Base-by-base conservation (phyloP, 208 protist genomes). In the Trypanosoma platydactyli region DNA sequence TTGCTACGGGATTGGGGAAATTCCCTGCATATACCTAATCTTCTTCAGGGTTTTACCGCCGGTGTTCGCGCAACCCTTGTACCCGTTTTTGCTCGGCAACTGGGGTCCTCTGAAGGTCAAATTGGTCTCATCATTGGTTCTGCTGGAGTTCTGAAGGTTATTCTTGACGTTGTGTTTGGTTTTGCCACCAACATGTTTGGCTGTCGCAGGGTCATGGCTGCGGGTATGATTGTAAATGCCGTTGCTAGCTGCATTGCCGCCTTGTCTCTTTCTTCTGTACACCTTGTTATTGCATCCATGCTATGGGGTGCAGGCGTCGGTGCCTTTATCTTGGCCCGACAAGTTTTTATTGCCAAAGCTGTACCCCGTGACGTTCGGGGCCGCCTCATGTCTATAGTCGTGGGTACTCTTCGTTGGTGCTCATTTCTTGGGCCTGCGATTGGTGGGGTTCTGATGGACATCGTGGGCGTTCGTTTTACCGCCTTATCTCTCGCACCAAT, bases 321-420 rank as follows among this genome's bases (percentile, higher is more conserved):
- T 25, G 30, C 35, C 2, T 61, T 70, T 33, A 24, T 40, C 40
- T 44, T 70, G 30, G 44, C 64, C 42, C 64, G 50, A 16, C 64
- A 70, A 22, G 35, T 70, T 15, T 64, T 70, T 25, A 55, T 70
- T 64, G 54, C 64, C 12, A 70, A 55, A 16, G 48, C 57, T 16
- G 64, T 70, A 24, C 56, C 54, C n/a, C 25, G 57, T 13, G 20
- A 59, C 35, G 46, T 64, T 57, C 52, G 64, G 50, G 64, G 64
- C 9, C 64, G 42, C 15, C 53, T 70, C 16, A 70, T 70, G 64
- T 57, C 64, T 55, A 53, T 70, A 6, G 29, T 70, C 46, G 53
- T 40, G 46, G 64, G 64, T 7, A 24, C 6, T 9, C 2, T 55
- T 27, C 64, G 64, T 24, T 70, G 64, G 51, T 70, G 48, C 44